These are phyloP conservation scores for Thelonectria discophora DNA, from an alignment of 2,329 filamentous ascomycete species.

Conservation along the genomic window DNA sequence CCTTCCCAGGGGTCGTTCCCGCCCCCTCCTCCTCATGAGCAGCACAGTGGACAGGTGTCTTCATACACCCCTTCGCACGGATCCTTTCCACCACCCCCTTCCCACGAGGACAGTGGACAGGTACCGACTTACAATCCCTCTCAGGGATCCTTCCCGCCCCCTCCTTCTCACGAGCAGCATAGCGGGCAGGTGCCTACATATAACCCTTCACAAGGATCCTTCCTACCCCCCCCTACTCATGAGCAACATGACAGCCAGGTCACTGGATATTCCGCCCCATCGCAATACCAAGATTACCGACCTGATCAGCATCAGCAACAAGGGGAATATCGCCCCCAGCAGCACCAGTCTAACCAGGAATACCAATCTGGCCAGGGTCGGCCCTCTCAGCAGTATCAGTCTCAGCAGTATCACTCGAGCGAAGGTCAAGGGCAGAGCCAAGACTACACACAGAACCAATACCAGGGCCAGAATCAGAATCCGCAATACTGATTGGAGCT, in stretches of 20 bases:
- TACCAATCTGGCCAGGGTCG: constrained; percentile 19
- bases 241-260: too few relatives aligned
- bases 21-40: constrained; percentile 23
- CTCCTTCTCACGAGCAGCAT: constrained; percentile 24
- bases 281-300: constrained; percentile 32
- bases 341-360: constrained; percentile 21
- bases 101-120: constrained; percentile 32
- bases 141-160: constrained; percentile 29
- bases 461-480: constrained; percentile 38
- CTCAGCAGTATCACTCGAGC: constrained; percentile 17
- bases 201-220: constrained; percentile 30
- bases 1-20: constrained; percentile 32
- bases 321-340: constrained; percentile 26
- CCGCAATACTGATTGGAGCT: constrained; percentile 25
- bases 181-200: constrained; percentile 37
- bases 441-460: constrained; percentile 33
- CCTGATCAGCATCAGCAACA: constrained; percentile 30
- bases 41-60: constrained; percentile 31
- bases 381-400: constrained; percentile 21
- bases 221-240: background rate
- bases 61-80: constrained; percentile 40
- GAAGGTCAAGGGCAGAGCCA: constrained; percentile 29
- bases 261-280: constrained; percentile 35
- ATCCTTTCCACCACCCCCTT: constrained; percentile 19
- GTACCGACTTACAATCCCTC: constrained; percentile 34